Conservation (phyloP, 768 basidiomycete genomes). For the Rhodotorula toruloides region DNA sequence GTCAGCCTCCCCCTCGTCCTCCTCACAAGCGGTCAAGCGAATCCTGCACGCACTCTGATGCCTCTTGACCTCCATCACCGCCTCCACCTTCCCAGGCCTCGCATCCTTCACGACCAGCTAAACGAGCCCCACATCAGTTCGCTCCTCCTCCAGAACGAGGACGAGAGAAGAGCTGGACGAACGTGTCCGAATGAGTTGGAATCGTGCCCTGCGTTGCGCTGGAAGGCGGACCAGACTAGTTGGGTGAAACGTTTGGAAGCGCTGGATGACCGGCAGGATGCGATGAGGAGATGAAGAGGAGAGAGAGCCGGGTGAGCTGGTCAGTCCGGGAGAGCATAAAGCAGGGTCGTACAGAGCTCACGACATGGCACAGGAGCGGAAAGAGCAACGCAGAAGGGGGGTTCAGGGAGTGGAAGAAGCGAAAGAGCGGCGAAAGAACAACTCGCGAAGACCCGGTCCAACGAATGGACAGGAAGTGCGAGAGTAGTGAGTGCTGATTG, state of each 20-base stretch:
- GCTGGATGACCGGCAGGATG: neutral
- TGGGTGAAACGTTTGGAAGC: constrained; percentile 21
- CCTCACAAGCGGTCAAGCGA: too few species aligned
- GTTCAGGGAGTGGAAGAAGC: neutral
- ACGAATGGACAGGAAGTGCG: too few species aligned
- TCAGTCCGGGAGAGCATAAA: neutral
- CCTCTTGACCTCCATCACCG: constrained; percentile 20
- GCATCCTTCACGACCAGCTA: constrained; percentile 10
- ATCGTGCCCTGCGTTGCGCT: constrained; percentile 27
- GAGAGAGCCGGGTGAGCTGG: neutral
- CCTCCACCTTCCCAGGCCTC: neutral
- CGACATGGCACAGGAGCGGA: too few species aligned
- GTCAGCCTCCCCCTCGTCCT: too few species aligned
- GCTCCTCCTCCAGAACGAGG: neutral
- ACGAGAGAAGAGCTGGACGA: neutral
- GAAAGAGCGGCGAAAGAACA: too few species aligned
- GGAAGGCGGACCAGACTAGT: constrained; percentile 27
- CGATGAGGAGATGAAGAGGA: neutral
- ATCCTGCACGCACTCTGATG: constrained; percentile 18
- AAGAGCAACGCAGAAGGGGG: too few species aligned
- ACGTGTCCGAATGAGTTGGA: constrained; percentile 29
- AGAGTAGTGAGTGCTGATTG: too few species aligned
- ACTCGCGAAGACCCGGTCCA: too few species aligned
- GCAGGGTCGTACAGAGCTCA: too few species aligned
- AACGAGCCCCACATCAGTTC: neutral